A percentile compares a stretch with the other conserved stretches of the same genome.
These are phyloP conservation scores for Aspergillus bridgeri DNA, from an alignment of 495 filamentous ascomycete genomes.

Conservation along the genomic window DNA sequence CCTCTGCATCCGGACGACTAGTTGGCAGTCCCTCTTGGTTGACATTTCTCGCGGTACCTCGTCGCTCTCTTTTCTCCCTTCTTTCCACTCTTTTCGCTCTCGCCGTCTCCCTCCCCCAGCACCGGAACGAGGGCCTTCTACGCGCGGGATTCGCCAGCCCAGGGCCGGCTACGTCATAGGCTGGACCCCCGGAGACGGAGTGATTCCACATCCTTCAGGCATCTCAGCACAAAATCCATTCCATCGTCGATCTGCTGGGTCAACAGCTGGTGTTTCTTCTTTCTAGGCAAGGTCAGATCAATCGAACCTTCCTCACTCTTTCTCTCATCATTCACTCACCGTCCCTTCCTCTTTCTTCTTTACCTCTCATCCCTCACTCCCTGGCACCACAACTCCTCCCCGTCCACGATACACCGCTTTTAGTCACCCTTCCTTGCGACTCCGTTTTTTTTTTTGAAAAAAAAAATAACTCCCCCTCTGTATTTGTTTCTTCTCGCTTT, in stretches of 20 bases:
- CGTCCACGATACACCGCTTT: conserved; percentile 22
- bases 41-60: no score
- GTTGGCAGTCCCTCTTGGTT: not conserved
- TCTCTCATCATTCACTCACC: not conserved
- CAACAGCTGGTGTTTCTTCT: conserved; percentile 15
- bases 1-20: not conserved
- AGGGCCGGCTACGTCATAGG: conserved; percentile 38
- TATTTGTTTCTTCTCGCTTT: not conserved
- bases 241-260: conserved; percentile 32
- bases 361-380: not conserved
- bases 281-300: conserved; percentile 26
- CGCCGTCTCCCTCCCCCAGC: not conserved
- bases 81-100: conserved; percentile 4
- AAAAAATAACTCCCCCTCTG: not conserved
- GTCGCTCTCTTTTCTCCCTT: not conserved
- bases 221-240: conserved; percentile 21
- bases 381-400: not conserved
- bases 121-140: conserved; percentile 1
- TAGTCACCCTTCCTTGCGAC: conserved; percentile 11
- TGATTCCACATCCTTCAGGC: conserved; percentile 24
- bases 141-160: conserved; percentile 19
- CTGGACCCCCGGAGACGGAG: conserved; percentile 27
- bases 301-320: conserved; percentile 22
- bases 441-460: conserved; percentile 5
- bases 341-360: conserved; percentile 8